Base-by-base conservation (phyloP, 2,329 filamentous ascomycete genomes). In the Clarireedia paspali region DNA sequence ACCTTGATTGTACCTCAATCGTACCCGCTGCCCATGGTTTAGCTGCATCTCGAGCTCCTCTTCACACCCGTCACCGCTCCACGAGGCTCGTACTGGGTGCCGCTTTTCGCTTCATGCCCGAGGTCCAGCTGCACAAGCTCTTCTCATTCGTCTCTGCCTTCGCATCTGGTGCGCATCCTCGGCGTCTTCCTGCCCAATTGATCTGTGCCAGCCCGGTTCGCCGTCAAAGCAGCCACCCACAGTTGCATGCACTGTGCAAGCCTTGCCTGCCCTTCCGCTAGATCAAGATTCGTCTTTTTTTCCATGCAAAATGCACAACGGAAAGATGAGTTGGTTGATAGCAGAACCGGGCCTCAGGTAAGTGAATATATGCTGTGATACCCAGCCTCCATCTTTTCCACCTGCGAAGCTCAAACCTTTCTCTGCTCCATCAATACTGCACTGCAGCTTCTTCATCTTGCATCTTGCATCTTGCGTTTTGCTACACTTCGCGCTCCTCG, bases 301-400 rank as follows among this genome's bases (percentile, higher is more conserved):
- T 30, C 23, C 44, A 53, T 47, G 51, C 14, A 36, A 53, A 46
- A 14, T 47, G 51, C 14, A 36, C 47, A 46, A 14, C 14, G 44
- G 10, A 26, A 17, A 40, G 23, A 50, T 15, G 46, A 44, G 27
- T 15, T 39, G 44, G 26, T 49, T 15, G 24, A 54, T 5, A 30
- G 52, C 49, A 49, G 24, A 54, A 15, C 6, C 39, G 39, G 40
- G 26, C 9, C 36, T 12, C 17, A 42, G 52, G 52, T 55, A 26
- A 55, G 44, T 54, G 51, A 54, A 5, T 50, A n/a, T 40, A 42
- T 50, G 53, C 26, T 55, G 53, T 55, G 53, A 50, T 36, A 55
- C 53, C 52, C 46, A 55, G 38, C 53, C 53, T 55, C 53, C 53
- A 42, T 15, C 17, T 50, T 50, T 55, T 50, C 50, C 30, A 12